These are phyloP conservation scores for Alternaria arbusti DNA, from an alignment of 2,329 filamentous ascomycete species.

Conservation along the genomic window DNA sequence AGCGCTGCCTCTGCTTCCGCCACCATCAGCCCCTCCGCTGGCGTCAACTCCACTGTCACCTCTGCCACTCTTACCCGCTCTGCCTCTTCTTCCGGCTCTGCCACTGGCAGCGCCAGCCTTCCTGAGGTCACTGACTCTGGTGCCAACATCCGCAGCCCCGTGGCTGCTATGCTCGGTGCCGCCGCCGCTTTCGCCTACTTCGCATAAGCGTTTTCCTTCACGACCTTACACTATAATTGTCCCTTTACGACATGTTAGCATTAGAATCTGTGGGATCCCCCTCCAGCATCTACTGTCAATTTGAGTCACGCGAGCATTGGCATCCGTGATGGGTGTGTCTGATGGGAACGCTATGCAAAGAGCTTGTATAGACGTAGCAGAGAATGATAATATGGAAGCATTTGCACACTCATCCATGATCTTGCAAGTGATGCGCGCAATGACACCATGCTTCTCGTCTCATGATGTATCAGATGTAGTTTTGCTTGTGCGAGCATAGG, in stretches of 20 bases:
- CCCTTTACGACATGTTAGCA: constrained; percentile 23
- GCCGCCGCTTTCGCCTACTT: constrained; percentile 52
- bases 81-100: constrained; percentile 17
- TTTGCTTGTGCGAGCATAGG: neutral
- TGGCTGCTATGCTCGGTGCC: constrained; percentile 51
- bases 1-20: constrained; percentile 37
- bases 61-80: constrained; percentile 31
- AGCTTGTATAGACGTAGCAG: constrained; percentile 32
- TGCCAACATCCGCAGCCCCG: constrained; percentile 43
- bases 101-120: constrained; percentile 21
- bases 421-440: neutral
- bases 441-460: neutral
- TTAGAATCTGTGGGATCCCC: constrained; percentile 22
- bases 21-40: constrained; percentile 24
- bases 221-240: constrained; percentile 7
- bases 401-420: neutral
- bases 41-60: constrained; percentile 36
- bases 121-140: constrained; percentile 25
- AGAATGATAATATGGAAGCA: constrained; percentile 17
- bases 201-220: constrained; percentile 34
- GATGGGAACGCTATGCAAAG: constrained; percentile 26
- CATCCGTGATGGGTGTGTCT: neutral
- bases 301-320: constrained; percentile 13
- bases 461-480: neutral
- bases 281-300: constrained; percentile 20